Evolutionary conservation across 768 basidiomycete genomes (phyloP), one percentile per base, ranked within the genome.

Genomic region (Cystobasidium ongulense): DNA sequence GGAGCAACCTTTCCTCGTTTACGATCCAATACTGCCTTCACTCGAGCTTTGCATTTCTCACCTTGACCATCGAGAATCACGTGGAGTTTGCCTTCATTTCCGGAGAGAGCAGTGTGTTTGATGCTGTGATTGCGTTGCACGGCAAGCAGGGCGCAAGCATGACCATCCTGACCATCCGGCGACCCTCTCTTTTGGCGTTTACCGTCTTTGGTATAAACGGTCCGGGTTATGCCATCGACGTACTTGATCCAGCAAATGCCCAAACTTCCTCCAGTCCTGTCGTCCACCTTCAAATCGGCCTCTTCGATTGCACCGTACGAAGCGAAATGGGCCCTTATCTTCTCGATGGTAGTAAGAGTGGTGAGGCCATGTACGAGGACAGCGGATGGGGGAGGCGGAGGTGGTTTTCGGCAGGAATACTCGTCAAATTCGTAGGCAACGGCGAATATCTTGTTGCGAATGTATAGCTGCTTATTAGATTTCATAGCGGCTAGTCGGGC

Each of bases 211-310:
- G 17, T 38, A 13, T 57, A 68, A 18, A 36, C 3, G 1, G 10
- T 25, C 1, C 71, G 68, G 25, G 72, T 74, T 11, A 63, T 63
- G 39, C 72, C 76, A 74, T 75, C 77, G 36, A 78, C 75, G 71
- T 80, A 97, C 76, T 85, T 86, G 75, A 97, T 85, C 78, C 86
- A 87, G 50, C 91, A 86, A 50, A 97, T 86, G 1, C 94, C 93
- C 0, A 96, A 85, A 0, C 88, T 86, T 62, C 86, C 88, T 1
- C 92, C 93, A n/a, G 87, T 91, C 63, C 85, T 84, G 72, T 85
- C 85, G 81, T 95, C 90, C 73, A 89, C 86, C 78, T 92, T 89
- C 13, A 88, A 85, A 72, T 93, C 90, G 72, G 91, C 87, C 1
- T 87, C 85, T 5, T 82, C 71, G 72, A 93, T 82, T 18, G 82